Percentiles rank a stretch among this genome's conserved stretches.
Conservation (phyloP, 179 eudicot species). For the Carnegiea gigantea region DNA sequence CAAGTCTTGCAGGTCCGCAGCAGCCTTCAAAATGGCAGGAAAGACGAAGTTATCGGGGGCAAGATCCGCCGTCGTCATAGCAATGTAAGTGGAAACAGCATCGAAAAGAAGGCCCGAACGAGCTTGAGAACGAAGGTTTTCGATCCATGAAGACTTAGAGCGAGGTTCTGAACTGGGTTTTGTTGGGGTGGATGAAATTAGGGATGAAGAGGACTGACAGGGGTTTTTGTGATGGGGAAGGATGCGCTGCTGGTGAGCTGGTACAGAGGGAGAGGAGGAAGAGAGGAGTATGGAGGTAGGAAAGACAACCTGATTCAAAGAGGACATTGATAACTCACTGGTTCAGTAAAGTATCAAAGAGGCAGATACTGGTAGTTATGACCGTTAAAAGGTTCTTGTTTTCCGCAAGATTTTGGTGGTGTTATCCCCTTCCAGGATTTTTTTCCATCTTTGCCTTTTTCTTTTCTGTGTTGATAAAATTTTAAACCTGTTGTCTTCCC, state of each 20-base stretch:
- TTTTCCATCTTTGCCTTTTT: background rate
- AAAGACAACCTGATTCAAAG: constrained; percentile 23
- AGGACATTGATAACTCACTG: constrained; percentile 23
- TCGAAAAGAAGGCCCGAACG: constrained; percentile 52
- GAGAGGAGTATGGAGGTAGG: constrained; percentile 9
- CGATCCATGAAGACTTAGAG: constrained; percentile 56
- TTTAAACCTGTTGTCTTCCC: too few relatives aligned
- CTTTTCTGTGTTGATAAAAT: too few relatives aligned
- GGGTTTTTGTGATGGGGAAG: constrained; percentile 1
- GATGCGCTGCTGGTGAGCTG: constrained; percentile 15
- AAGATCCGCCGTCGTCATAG: constrained; percentile 46
- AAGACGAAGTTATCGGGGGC: constrained; percentile 63
- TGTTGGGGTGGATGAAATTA: constrained; percentile 13
- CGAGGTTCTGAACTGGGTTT: constrained; percentile 40
- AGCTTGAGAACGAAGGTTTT: constrained; percentile 56
- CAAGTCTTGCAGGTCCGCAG: constrained; percentile 49
- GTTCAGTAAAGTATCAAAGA: background rate
- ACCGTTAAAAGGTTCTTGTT: constrained; percentile 1
- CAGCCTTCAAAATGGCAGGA: constrained; percentile 73
- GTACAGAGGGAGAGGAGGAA: constrained; percentile 11
- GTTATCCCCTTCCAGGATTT: background rate
- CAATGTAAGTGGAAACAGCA: constrained; percentile 64
- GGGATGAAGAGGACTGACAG: background rate
- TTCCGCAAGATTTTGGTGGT: background rate
- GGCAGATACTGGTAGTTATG: constrained; percentile 3